phyloP scores from a whole-genome alignment of 345 rosid species.

The Populus tremula region DNA sequence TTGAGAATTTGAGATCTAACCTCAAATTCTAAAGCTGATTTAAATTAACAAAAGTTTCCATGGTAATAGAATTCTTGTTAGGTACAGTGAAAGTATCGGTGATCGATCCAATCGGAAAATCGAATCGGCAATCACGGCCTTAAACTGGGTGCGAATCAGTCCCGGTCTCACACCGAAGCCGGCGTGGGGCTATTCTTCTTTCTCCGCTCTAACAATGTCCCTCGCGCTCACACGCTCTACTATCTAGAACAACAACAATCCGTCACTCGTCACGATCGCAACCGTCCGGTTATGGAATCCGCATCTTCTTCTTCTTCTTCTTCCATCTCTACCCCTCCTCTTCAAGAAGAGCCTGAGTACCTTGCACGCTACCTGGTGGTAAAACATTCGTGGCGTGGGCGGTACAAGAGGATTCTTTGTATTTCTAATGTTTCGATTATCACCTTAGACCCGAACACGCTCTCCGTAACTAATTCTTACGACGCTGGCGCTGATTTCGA shows the following conservation, averaged over 20 bases:
- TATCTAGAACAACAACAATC: constrained; percentile 47
- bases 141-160: constrained; percentile 98
- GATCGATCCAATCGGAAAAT: constrained; percentile 14
- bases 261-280: constrained; percentile 27
- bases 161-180: constrained; percentile 62
- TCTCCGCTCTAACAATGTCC: constrained; percentile 60
- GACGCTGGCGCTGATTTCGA: constrained; percentile 69
- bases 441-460: constrained; percentile 82
- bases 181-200: constrained; percentile 72
- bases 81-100: no score
- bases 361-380: constrained; percentile 78
- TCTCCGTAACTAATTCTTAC: constrained; percentile 73
- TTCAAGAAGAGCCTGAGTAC: constrained; percentile 85
- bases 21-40: no score
- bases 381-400: constrained; percentile 98
- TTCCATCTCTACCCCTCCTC: constrained; percentile 27
- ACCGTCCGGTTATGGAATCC: constrained; percentile 46
- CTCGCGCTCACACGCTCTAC: constrained; percentile 57
- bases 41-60: no score
- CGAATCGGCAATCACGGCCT: constrained; percentile 21
- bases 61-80: no score
- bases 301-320: constrained; percentile 5
- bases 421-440: constrained; percentile 58
- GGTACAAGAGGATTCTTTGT: constrained; percentile 89
- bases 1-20: no score